Evolutionary conservation across 2,329 filamentous ascomycete genomes (phyloP).

Genomic region (Trematosphaeria pertusa): DNA sequence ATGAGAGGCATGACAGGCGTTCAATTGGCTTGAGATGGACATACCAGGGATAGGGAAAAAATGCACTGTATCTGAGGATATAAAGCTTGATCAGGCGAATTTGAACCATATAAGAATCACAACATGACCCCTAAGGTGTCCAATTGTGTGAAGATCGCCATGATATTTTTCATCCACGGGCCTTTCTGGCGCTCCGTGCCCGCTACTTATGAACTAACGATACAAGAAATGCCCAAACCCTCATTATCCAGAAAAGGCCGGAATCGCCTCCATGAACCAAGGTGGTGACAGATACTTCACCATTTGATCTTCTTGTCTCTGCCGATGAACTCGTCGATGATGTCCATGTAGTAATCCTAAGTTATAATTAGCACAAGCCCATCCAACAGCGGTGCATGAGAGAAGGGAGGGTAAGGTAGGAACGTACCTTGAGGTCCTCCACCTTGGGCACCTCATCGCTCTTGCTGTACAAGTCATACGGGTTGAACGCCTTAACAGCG

Average conservation of each 20-base stretch:
- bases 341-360: slow-evolving; percentile 73
- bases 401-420: not conserved
- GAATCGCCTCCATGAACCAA: slow-evolving; percentile 11
- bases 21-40: too few species aligned
- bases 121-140: too few species aligned
- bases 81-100: too few species aligned
- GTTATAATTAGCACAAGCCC: slow-evolving; percentile 9
- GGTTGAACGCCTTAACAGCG: slow-evolving; percentile 86
- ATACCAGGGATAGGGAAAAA: too few species aligned
- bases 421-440: slow-evolving; percentile 73
- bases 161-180: slow-evolving; percentile 7
- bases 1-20: too few species aligned
- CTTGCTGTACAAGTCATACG: slow-evolving; percentile 92
- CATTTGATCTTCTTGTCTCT: slow-evolving; percentile 72
- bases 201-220: not conserved
- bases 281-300: slow-evolving; percentile 59
- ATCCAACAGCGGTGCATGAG: not conserved
- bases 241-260: slow-evolving; percentile 12
- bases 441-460: slow-evolving; percentile 79
- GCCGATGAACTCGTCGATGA: slow-evolving; percentile 76
- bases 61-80: too few species aligned
- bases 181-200: slow-evolving; percentile 14
- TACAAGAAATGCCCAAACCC: not conserved
- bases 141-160: too few species aligned
- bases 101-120: too few species aligned